Evolutionary conservation across 306 rosid genomes (phyloP).

Genomic region (Castanospermum australe): DNA sequence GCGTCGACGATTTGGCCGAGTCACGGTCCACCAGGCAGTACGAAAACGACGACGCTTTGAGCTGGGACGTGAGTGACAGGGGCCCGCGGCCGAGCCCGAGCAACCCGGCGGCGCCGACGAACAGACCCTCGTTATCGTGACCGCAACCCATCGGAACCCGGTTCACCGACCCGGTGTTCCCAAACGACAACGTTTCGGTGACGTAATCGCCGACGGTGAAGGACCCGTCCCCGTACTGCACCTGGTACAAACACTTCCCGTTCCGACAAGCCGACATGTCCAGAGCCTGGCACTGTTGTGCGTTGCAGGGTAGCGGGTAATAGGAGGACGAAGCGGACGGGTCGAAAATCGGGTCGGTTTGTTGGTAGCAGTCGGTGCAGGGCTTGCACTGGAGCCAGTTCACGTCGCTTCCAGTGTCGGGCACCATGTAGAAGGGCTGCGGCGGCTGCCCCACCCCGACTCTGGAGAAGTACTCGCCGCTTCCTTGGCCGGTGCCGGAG

Average conservation of each 20-base stretch:
- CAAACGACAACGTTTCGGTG: conserved; percentile 77
- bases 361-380: conserved; percentile 82
- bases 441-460: conserved; percentile 74
- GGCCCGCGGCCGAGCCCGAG: conserved; percentile 91
- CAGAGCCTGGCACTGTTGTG: conserved; percentile 53
- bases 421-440: conserved; percentile 65
- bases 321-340: conserved; percentile 59
- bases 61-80: conserved; percentile 56
- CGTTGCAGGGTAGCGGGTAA: conserved; percentile 48
- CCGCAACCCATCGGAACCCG: conserved; percentile 77
- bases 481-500: conserved; percentile 70
- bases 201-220: conserved; percentile 74
- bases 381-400: conserved; percentile 95
- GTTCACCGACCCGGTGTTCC: conserved; percentile 47
- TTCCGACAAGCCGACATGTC: conserved; percentile 47
- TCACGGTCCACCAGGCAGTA: conserved; percentile 91
- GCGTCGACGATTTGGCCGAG: conserved; percentile 63
- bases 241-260: conserved; percentile 71
- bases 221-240: conserved; percentile 82
- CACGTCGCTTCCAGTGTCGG: conserved; percentile 89
- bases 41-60: conserved; percentile 74
- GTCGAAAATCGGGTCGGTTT: conserved; percentile 76
- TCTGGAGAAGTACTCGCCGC: conserved; percentile 91
- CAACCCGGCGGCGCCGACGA: conserved; percentile 74
- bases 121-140: conserved; percentile 81